A percentile compares a stretch with the other conserved stretches of the same genome.
phyloP scores from a whole-genome alignment of 192 early-diverging fungal species.

The Entomortierella chlamydospora region DNA sequence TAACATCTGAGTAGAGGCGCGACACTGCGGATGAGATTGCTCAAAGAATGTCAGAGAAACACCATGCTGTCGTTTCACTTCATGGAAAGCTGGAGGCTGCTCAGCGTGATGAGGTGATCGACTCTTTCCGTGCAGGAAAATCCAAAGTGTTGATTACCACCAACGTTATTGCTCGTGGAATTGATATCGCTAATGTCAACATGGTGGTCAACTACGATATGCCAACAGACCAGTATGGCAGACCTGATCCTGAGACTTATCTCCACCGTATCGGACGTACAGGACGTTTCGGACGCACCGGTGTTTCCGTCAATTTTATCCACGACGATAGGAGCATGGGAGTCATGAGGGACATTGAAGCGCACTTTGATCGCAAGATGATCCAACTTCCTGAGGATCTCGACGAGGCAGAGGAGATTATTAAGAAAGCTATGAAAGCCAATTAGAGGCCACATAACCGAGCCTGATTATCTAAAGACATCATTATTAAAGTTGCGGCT shows the following conservation, averaged over 20 bases:
- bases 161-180: constrained; percentile 97
- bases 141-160: constrained; percentile 97
- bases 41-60: constrained; percentile 78
- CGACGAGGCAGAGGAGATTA: constrained; percentile 84
- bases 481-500: too few relatives aligned
- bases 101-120: constrained; percentile 92
- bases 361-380: constrained; percentile 84
- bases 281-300: constrained; percentile 95
- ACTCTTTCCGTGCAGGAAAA: constrained; percentile 89
- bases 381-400: constrained; percentile 82
- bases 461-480: too few relatives aligned
- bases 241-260: constrained; percentile 93
- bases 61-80: constrained; percentile 85
- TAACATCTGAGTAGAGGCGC: constrained; percentile 68
- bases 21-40: constrained; percentile 88
- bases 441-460: too few relatives aligned
- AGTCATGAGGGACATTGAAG: constrained; percentile 87
- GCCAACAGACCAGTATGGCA: constrained; percentile 72
- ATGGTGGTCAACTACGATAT: constrained; percentile 98
- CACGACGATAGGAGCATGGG: constrained; percentile 78
- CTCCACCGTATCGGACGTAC: constrained; percentile 98
- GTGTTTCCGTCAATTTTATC: constrained; percentile 95
- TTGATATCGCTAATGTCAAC: constrained; percentile 96
- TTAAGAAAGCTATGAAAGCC: constrained; percentile 79
- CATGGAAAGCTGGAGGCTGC: constrained; percentile 84